phyloP scores from a whole-genome alignment of 306 rosid species.

The Carpinus viminea region DNA sequence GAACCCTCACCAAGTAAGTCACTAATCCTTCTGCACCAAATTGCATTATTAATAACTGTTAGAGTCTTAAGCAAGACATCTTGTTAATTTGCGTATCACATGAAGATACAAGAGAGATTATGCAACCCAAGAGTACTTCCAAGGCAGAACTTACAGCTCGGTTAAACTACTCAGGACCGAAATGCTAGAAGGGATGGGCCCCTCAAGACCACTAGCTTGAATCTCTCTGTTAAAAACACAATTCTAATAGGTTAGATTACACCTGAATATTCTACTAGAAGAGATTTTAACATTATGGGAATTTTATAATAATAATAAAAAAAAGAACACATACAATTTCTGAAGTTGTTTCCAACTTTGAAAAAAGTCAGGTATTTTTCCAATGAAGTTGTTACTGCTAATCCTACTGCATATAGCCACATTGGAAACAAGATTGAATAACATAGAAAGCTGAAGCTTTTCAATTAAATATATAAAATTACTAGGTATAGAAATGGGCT shows the following conservation, averaged over 20 bases:
- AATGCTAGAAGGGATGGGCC: no score
- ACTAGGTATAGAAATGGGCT: neutral
- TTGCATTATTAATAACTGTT: no score
- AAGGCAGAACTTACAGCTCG: no score
- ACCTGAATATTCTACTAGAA: neutral
- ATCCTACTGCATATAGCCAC: slow-evolving; percentile 19
- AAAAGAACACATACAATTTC: slow-evolving; percentile 3
- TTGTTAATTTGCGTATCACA: no score
- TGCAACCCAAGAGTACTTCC: no score
- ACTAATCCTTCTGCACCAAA: no score
- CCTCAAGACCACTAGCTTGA: slow-evolving; percentile 34
- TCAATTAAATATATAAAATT: neutral
- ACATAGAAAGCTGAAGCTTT: neutral
- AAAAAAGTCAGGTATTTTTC: slow-evolving; percentile 33
- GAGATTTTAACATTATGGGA: neutral
- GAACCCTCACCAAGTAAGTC: no score
- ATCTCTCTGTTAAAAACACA: slow-evolving; percentile 31
- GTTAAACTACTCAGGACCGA: no score
- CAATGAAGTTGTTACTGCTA: slow-evolving; percentile 37
- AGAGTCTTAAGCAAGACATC: no score
- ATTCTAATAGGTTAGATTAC: neutral
- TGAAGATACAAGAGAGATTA: no score
- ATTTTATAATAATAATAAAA: no score
- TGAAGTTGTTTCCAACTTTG: slow-evolving; percentile 13
- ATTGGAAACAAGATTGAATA: neutral